phyloP scores from a whole-genome alignment of 768 basidiomycete species.

The Mycena latifolia region DNA sequence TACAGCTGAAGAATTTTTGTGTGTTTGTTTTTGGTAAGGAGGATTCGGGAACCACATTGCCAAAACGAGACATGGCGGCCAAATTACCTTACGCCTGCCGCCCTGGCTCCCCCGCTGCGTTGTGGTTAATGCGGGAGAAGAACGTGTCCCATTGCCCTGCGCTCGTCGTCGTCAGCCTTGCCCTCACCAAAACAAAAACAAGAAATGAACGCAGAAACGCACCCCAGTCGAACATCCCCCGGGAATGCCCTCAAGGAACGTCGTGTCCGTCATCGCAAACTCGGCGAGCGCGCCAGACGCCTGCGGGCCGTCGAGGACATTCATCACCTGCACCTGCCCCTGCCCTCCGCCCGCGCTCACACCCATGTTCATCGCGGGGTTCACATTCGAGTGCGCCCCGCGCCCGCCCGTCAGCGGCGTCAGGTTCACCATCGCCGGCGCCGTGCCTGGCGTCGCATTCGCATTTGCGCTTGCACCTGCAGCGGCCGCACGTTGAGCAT shows the following conservation, averaged over 20 bases:
- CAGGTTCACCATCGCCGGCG: constrained; percentile 67
- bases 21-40: too few relatives aligned
- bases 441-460: not conserved
- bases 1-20: not conserved
- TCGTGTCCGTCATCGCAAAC: constrained; percentile 74
- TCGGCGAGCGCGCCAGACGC: constrained; percentile 69
- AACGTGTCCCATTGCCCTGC: constrained; percentile 88
- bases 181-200: constrained; percentile 1
- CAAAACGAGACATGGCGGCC: too few relatives aligned
- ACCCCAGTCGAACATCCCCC: constrained; percentile 94
- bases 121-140: constrained; percentile 69
- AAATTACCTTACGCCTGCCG: constrained; percentile 1
- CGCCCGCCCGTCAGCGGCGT: constrained; percentile 57
- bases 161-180: constrained; percentile 20
- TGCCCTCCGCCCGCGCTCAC: constrained; percentile 48
- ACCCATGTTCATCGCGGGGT: constrained; percentile 74
- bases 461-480: constrained; percentile 28
- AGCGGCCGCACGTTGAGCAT: constrained; percentile 32
- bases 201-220: constrained; percentile 38
- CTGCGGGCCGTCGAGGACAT: constrained; percentile 74
- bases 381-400: constrained; percentile 69
- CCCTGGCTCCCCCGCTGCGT: not conserved
- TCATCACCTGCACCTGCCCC: constrained; percentile 81
- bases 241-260: constrained; percentile 83
- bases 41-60: too few relatives aligned